Evolutionary conservation across 1,139 yeast genomes (phyloP), one percentile per base, ranked within the genome.

Genomic region (Meyerozyma guilliermondii): DNA sequence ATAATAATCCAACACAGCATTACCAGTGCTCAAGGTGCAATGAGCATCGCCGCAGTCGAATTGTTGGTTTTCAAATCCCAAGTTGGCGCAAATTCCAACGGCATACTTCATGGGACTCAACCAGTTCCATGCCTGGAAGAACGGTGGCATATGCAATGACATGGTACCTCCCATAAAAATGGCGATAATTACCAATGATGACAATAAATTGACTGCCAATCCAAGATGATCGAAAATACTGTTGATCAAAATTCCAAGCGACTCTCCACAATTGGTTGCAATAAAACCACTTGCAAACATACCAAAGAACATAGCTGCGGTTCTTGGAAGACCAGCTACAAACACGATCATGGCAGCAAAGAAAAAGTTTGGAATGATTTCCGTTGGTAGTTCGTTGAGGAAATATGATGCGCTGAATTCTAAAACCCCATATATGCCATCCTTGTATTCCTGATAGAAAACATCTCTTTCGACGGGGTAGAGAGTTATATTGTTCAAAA

Each of bases 91-190:
- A 1, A 80, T 66, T 43, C 82, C 81, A 34, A 78, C 81, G 5
- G 78, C 83, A 58, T 83, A 87, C 53, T 83, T 84, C 55, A 84
- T 63, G 1, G 96, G 96, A 43, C 81, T 83, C 11, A 84, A 53
- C 63, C 80, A 87, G 60, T 87, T 87, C 58, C 84, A 64, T 0
- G 81, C 95, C 49, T 71, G 70, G 55, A 87, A 74, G 42, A 87
- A 78, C 1, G 64, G 65, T 7, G 88, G 88, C 83, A 87, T 79
- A 29, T 82, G 71, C 50, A 86, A 63, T 0, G 96, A 83, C 82
- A 88, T 75, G 5, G 91, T 70, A n/a, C 96, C 96, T 4, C 88
- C 87, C 94, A 87, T 85, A 52, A 84, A 79, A 14, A 84, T 76
- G 7, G 91, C 92, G 44, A 87, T 65, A 3, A 86, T 76, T 40